A percentile compares a stretch with the other conserved stretches of the same genome.
phyloP scores from a whole-genome alignment of 495 filamentous ascomycete genomes.

The Tirmania nivea region DNA sequence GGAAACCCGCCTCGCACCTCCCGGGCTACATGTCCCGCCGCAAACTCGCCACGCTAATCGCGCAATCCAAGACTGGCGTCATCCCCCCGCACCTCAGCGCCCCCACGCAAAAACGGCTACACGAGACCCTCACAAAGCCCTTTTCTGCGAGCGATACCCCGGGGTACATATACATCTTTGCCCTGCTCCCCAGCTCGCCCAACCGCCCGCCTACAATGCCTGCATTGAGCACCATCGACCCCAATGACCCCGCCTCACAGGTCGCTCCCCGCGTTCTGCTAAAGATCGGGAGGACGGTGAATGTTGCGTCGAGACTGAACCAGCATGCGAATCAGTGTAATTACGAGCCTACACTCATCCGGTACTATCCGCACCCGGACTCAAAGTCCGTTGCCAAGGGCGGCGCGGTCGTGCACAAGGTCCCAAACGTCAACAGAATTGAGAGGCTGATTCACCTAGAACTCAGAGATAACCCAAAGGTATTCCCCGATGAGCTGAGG shows the following conservation, averaged over 20 bases:
- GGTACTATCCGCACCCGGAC: conserved; percentile 53
- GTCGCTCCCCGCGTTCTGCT: conserved; percentile 50
- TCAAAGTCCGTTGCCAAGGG: conserved; percentile 27
- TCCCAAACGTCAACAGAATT: conserved; percentile 71
- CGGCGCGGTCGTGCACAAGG: conserved; percentile 26
- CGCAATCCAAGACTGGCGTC: conserved; percentile 18
- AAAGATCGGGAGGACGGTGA: conserved; percentile 80
- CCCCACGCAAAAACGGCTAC: conserved; percentile 1
- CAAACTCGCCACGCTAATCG: no score
- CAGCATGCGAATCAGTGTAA: conserved; percentile 89
- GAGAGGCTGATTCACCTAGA: conserved; percentile 84
- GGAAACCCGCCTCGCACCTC: no score
- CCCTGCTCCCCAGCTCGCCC: conserved; percentile 45
- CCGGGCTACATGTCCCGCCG: no score
- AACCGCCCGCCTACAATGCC: conserved; percentile 13
- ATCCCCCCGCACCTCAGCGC: conserved; percentile 27
- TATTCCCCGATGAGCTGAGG: conserved; percentile 20
- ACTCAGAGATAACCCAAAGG: conserved; percentile 38
- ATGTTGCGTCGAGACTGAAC: conserved; percentile 75
- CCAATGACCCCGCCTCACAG: conserved; percentile 34
- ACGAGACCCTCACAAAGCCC: conserved; percentile 54
- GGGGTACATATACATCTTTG: conserved; percentile 97
- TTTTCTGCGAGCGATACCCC: conserved; percentile 56
- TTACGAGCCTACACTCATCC: conserved; percentile 54
- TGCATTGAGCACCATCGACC: conserved; percentile 31